Evolutionary conservation across 352 stramenopile genomes (phyloP).

Genomic region (Phytophthora cactorum): DNA sequence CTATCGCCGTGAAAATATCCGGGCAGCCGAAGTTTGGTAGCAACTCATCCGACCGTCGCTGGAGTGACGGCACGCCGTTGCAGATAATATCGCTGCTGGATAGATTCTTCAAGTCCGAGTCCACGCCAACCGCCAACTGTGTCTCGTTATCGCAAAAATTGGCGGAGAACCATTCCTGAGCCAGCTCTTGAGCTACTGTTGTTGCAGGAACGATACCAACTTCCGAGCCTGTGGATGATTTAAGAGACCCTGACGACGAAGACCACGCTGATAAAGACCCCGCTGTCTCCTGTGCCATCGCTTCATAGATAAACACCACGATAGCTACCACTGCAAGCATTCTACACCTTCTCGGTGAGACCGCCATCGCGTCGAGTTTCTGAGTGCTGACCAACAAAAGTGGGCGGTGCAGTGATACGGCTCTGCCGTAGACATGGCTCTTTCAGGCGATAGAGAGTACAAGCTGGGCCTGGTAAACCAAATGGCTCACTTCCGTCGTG

Average conservation of each 20-base stretch:
- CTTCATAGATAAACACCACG: slow-evolving; percentile 25
- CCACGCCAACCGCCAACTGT: slow-evolving; percentile 37
- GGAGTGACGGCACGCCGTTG: slow-evolving; percentile 33
- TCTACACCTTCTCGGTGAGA: slow-evolving; percentile 21
- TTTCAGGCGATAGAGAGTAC: slow-evolving; percentile 19
- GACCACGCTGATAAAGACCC: slow-evolving; percentile 4
- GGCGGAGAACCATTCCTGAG: slow-evolving; percentile 37
- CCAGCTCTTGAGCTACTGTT: slow-evolving; percentile 29
- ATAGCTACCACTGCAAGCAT: slow-evolving; percentile 15
- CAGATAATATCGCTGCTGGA: slow-evolving; percentile 36
- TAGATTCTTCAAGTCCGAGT: slow-evolving; percentile 31
- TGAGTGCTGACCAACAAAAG: slow-evolving; percentile 13
- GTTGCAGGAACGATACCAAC: slow-evolving; percentile 25
- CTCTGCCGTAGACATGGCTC: slow-evolving; percentile 23
- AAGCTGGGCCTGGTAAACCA: slow-evolving; percentile 14
- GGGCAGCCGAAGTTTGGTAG: slow-evolving; percentile 40
- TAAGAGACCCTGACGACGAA: slow-evolving; percentile 15
- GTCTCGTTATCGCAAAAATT: slow-evolving; percentile 42
- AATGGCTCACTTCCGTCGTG: slow-evolving; percentile 26
- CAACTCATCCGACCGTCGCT: slow-evolving; percentile 20
- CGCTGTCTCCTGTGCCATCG: slow-evolving; percentile 13
- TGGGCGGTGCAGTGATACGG: not conserved
- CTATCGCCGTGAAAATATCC: slow-evolving; percentile 38
- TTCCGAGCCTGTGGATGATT: slow-evolving; percentile 17
- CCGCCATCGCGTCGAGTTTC: slow-evolving; percentile 30